phyloP scores from a whole-genome alignment of 805 yeast genomes.

The Metschnikowia lochheadii region DNA sequence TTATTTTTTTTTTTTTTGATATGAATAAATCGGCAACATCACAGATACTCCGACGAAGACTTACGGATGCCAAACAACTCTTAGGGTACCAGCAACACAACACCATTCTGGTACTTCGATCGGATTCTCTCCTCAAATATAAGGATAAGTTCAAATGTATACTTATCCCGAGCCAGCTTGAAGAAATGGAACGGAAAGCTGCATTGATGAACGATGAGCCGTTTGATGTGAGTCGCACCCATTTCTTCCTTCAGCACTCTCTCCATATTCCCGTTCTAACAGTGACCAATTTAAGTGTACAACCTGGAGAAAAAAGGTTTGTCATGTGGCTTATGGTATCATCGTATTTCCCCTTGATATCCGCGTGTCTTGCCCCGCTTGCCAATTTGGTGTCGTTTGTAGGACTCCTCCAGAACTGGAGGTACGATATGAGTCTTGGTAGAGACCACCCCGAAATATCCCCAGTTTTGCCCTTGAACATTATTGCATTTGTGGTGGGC shows the following conservation, averaged over 20 bases:
- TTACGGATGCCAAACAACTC: slow-evolving; percentile 8
- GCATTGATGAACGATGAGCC: background rate
- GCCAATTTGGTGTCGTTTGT: slow-evolving; percentile 71
- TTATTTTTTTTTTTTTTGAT: too few species aligned
- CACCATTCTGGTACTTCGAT: slow-evolving; percentile 5
- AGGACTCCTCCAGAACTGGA: slow-evolving; percentile 70
- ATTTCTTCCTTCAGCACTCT: slow-evolving; percentile 25
- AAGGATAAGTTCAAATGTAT: slow-evolving; percentile 15
- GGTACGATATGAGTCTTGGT: slow-evolving; percentile 26
- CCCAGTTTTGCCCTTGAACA: slow-evolving; percentile 50
- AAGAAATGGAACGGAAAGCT: slow-evolving; percentile 2
- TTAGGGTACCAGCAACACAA: slow-evolving; percentile 8
- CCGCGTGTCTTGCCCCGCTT: slow-evolving; percentile 77
- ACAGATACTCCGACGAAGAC: slow-evolving; percentile 5
- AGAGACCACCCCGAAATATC: slow-evolving; percentile 24
- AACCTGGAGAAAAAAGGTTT: slow-evolving; percentile 36
- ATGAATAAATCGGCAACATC: background rate
- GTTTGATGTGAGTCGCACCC: slow-evolving; percentile 7
- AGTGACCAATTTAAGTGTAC: slow-evolving; percentile 27
- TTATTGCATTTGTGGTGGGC: slow-evolving; percentile 62
- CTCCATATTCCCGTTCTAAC: slow-evolving; percentile 31
- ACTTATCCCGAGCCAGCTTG: slow-evolving; percentile 8
- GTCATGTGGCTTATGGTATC: slow-evolving; percentile 63
- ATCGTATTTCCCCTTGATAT: slow-evolving; percentile 66
- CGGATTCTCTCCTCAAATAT: slow-evolving; percentile 11